Evolutionary conservation across 2,329 filamentous ascomycete genomes (phyloP), one percentile per base, ranked within the genome.

Genomic region (Zalaria obscura): DNA sequence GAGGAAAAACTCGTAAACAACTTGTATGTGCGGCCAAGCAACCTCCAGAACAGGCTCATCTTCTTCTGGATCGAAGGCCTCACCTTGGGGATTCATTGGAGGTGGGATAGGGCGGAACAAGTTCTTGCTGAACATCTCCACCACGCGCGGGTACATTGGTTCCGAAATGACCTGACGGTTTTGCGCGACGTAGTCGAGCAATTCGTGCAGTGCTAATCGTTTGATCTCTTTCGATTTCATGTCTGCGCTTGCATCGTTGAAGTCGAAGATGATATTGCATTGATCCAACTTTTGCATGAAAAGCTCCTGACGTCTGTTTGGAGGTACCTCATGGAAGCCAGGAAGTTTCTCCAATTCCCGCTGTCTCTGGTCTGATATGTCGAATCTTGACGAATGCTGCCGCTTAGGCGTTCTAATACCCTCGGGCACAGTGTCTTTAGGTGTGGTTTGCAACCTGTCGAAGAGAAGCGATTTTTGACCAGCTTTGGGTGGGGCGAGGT

Each of bases 141-240:
- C 91, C 26, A 98, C 91, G 46, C 86, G 81, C 31, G 91, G 91
- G 56, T 98, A 98, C 91, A 98, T 98, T 42, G 88, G 86, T 61
- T 98, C 91, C 3, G 88, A 95, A 55, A 98, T 98, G 58, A 98
- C 91, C 56, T 94, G 89, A 53, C 91, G 78, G 61, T 98, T 98
- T 65, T 96, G 96, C 54, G 91, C 89, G 44, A 98, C 91, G 59
- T 98, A 98, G 62, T 98, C 91, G 49, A 98, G 75, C 47, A 98
- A 72, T 62, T 98, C 91, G 60, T 98, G 91, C 36, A 98, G 73
- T 35, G 91, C 91, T 51, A 98, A 69, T 56, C 91, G 78, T 71
- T 98, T 98, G 72, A 98, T 96, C 66, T 98, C 91, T 69, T 98
- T 98, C 38, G 89, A 94, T 64, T 98, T 98, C 88, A 98, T 96